Evolutionary conservation across 2,329 filamentous ascomycete species (phyloP).

Genomic region (Paramyrothecium roridum): DNA sequence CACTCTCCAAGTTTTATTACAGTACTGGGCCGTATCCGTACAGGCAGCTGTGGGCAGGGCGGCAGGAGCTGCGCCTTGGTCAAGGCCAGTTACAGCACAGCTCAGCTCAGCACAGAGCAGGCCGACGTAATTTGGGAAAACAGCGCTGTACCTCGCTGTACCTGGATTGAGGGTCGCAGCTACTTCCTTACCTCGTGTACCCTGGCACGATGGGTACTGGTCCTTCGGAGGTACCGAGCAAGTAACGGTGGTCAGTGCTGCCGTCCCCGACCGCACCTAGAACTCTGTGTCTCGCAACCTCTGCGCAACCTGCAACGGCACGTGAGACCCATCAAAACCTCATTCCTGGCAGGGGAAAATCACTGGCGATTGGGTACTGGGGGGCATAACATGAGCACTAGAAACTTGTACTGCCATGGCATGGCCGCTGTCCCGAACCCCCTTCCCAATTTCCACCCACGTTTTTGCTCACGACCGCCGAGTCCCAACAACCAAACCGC

Average conservation of each 20-base stretch:
- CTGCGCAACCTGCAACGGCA: slow-evolving; percentile 7
- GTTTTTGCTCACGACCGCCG: slow-evolving; percentile 27
- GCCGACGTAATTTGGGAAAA: neutral
- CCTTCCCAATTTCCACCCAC: slow-evolving; percentile 27
- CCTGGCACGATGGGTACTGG: neutral
- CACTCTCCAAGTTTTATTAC: neutral
- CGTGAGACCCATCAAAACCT: slow-evolving; percentile 9
- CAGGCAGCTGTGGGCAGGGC: too few species aligned
- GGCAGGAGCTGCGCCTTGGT: too few species aligned
- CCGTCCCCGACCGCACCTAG: neutral
- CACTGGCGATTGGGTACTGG: slow-evolving; percentile 7
- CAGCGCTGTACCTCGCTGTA: neutral
- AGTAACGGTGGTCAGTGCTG: neutral
- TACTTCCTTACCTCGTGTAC: neutral
- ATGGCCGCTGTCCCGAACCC: slow-evolving; percentile 20
- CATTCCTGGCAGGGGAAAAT: slow-evolving; percentile 6
- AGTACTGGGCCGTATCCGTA: too few species aligned
- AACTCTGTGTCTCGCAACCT: neutral
- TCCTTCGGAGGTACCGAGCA: neutral
- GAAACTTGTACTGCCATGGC: neutral
- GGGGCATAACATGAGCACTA: too few species aligned
- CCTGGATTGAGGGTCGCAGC: neutral
- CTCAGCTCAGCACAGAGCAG: neutral
- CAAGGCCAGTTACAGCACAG: neutral
- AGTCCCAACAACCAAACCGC: slow-evolving; percentile 16